Conservation (phyloP, 495 filamentous ascomycete species). For the Pseudomonodictys pantanalensis region DNA sequence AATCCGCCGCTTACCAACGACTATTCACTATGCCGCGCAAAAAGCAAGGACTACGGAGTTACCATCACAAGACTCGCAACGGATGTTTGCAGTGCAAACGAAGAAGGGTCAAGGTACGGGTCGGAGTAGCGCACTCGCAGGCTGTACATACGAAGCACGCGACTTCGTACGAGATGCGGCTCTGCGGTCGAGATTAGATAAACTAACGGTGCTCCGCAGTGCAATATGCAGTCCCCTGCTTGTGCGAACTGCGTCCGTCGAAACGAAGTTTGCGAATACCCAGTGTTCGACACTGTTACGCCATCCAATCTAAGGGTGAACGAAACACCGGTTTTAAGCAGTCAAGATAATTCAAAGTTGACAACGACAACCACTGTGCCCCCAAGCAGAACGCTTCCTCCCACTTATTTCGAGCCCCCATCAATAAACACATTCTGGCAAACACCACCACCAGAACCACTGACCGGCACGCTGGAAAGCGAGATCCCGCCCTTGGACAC, state of each 20-base stretch:
- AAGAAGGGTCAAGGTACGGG: conserved; percentile 18
- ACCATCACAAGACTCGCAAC: conserved; percentile 26
- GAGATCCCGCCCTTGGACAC: not conserved
- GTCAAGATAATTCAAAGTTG: no score
- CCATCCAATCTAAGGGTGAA: no score
- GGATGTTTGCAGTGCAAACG: conserved; percentile 21
- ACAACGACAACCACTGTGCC: no score
- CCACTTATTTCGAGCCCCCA: not conserved
- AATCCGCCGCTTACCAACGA: not conserved
- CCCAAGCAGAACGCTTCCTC: no score
- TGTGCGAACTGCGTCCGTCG: conserved; percentile 24
- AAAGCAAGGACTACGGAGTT: conserved; percentile 12
- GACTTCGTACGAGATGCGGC: not conserved
- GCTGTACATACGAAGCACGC: not conserved
- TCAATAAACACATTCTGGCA: not conserved
- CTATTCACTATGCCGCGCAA: conserved; percentile 10
- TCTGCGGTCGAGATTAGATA: not conserved
- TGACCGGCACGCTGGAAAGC: not conserved
- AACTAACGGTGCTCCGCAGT: conserved; percentile 6
- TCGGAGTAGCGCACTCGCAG: no score
- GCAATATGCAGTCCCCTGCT: conserved; percentile 12
- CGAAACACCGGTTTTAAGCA: no score
- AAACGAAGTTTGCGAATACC: conserved; percentile 20
- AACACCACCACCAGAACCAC: not conserved
- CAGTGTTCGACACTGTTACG: no score